phyloP scores from a whole-genome alignment of 495 filamentous ascomycete genomes.

The Venustampulla echinocandica region DNA sequence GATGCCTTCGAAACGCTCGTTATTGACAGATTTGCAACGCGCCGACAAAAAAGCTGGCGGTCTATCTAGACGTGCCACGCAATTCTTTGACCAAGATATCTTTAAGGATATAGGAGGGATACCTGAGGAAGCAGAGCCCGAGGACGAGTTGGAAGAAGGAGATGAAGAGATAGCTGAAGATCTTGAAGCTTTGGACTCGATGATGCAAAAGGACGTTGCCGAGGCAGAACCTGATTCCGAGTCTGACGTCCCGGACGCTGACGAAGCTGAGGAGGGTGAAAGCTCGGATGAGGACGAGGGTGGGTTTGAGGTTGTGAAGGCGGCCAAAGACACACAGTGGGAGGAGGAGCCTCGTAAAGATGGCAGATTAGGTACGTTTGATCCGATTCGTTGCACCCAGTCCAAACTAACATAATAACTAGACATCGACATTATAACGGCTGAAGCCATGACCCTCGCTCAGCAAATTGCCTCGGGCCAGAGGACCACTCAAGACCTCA shows the following conservation, averaged over 20 bases:
- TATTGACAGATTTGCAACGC: conserved; percentile 45
- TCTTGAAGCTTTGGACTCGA: conserved; percentile 16
- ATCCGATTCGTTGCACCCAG: conserved; percentile 1
- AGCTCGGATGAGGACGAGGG: conserved; percentile 37
- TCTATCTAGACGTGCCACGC: conserved; percentile 70
- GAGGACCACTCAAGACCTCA: conserved; percentile 63
- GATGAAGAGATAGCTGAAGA: conserved; percentile 42
- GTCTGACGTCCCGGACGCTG: conserved; percentile 23
- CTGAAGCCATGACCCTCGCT: conserved; percentile 97
- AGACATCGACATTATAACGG: conserved; percentile 98
- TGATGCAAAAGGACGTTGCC: conserved; percentile 15
- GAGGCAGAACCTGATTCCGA: conserved; percentile 30
- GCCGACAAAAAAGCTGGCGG: conserved; percentile 36
- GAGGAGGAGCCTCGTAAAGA: conserved; percentile 62
- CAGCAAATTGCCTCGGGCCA: conserved; percentile 83
- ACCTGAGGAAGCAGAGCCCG: conserved; percentile 33
- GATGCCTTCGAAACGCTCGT: conserved; percentile 26
- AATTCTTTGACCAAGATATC: conserved; percentile 94
- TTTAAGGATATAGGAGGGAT: conserved; percentile 71
- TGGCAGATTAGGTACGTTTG: conserved; percentile 54
- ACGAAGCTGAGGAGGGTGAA: conserved; percentile 26
- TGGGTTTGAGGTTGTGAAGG: conserved; percentile 47
- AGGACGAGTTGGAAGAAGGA: conserved; percentile 38
- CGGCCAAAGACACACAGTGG: conserved; percentile 51
- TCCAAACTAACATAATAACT: conserved; percentile 15